Conservation (phyloP, 179 eudicot species). For the Monotropa hypopitys region DNA sequence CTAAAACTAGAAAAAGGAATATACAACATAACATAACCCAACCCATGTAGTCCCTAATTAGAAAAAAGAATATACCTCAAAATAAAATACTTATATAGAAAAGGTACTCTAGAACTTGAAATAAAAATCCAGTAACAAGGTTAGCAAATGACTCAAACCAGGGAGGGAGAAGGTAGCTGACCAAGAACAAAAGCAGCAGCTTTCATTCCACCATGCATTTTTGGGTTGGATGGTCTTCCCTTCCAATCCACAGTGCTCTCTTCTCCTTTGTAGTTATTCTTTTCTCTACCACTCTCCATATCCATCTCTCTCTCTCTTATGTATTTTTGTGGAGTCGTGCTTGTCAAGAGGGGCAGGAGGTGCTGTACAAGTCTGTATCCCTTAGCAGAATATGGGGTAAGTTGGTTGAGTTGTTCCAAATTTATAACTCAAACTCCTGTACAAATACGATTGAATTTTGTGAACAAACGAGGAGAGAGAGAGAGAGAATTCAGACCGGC, state of each 20-base stretch:
- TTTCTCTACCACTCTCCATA: slow-evolving; percentile 17
- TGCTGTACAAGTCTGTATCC: neutral
- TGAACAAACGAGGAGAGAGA: neutral
- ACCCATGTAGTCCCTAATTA: no score
- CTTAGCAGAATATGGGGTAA: slow-evolving; percentile 4
- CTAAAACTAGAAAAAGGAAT: neutral
- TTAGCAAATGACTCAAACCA: neutral
- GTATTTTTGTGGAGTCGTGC: neutral
- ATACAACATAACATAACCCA: no score
- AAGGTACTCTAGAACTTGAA: neutral
- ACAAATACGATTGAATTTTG: neutral
- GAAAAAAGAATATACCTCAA: neutral
- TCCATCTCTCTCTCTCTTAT: slow-evolving; percentile 7
- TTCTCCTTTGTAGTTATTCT: slow-evolving; percentile 7
- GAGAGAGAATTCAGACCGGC: no score
- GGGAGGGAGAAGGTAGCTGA: slow-evolving; percentile 9
- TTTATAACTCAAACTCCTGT: slow-evolving; percentile 5
- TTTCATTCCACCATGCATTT: slow-evolving; percentile 62
- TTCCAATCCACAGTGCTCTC: slow-evolving; percentile 50
- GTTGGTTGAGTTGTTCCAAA: slow-evolving; percentile 6
- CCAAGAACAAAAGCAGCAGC: slow-evolving; percentile 88
- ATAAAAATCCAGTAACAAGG: neutral
- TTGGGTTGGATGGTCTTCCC: slow-evolving; percentile 60
- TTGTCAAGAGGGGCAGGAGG: neutral
- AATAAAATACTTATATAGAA: neutral